Evolutionary conservation across 768 basidiomycete genomes (phyloP).

Genomic region (Tylopilus subfusipes): DNA sequence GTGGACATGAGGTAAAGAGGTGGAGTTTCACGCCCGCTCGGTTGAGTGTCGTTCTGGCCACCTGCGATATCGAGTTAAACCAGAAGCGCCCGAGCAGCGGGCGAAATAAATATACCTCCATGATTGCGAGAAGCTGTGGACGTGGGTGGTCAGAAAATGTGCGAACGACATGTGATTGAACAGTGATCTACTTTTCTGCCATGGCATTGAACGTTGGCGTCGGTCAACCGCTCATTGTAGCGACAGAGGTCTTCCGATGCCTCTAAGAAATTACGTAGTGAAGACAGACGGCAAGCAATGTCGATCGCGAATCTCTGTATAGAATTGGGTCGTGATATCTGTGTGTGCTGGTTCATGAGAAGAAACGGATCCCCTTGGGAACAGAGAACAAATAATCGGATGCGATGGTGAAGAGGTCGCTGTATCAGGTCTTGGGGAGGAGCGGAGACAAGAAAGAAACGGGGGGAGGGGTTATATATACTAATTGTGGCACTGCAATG

Average conservation of each 20-base stretch:
- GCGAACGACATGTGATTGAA: background rate
- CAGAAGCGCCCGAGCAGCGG: background rate
- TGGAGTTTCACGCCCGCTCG: slow-evolving; percentile 41
- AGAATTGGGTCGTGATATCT: slow-evolving; percentile 14
- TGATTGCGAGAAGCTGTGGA: slow-evolving; percentile 44
- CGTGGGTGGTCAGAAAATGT: slow-evolving; percentile 5
- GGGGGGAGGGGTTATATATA: slow-evolving; percentile 21
- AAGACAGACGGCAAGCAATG: slow-evolving; percentile 29
- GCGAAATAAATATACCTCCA: slow-evolving; percentile 43
- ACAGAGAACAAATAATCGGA: slow-evolving; percentile 12
- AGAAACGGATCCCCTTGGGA: slow-evolving; percentile 18
- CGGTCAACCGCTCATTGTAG: slow-evolving; percentile 16
- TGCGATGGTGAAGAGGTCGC: background rate
- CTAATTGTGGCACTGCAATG: slow-evolving; percentile 28
- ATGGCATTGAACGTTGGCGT: slow-evolving; percentile 21
- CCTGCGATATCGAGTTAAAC: slow-evolving; percentile 28
- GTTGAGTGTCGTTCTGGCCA: slow-evolving; percentile 46
- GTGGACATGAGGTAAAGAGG: slow-evolving; percentile 44
- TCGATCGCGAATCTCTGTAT: slow-evolving; percentile 29
- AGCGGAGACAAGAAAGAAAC: slow-evolving; percentile 8
- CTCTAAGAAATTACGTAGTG: slow-evolving; percentile 27
- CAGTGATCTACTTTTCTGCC: slow-evolving; percentile 25
- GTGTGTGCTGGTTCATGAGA: slow-evolving; percentile 11
- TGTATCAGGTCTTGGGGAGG: slow-evolving; percentile 9
- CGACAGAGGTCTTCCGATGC: slow-evolving; percentile 27